Percentiles rank a stretch among this genome's conserved stretches.
Conservation (phyloP, 768 basidiomycete species). For the Asterophora lycoperdoides region DNA sequence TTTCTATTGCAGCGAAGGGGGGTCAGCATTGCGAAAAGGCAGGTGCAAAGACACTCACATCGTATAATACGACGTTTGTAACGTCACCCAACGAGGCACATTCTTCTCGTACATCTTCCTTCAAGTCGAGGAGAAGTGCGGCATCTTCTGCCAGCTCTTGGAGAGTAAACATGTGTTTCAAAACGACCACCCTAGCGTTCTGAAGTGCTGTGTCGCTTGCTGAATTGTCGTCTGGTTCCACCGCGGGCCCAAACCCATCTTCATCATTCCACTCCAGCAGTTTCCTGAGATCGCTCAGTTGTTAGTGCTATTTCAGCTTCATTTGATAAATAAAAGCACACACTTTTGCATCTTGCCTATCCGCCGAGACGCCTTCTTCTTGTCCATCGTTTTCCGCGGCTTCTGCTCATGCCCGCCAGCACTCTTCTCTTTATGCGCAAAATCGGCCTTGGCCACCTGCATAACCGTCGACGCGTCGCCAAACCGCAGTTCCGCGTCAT, state of each 20-base stretch:
- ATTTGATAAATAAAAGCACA: conserved; percentile 12
- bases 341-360: conserved; percentile 89
- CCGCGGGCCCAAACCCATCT: conserved; percentile 80
- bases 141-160: conserved; percentile 83
- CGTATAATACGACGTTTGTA: conserved; percentile 92
- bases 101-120: conserved; percentile 95
- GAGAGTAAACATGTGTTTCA: conserved; percentile 93
- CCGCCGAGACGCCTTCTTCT: conserved; percentile 69
- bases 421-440: conserved; percentile 59
- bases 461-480: conserved; percentile 74
- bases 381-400: conserved; percentile 64
- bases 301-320: background rate
- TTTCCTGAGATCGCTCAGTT: conserved; percentile 52
- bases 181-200: conserved; percentile 78
- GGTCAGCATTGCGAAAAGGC: background rate
- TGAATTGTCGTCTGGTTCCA: conserved; percentile 49
- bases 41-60: conserved; percentile 52
- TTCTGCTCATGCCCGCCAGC: conserved; percentile 39
- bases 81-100: conserved; percentile 89
- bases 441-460: conserved; percentile 73
- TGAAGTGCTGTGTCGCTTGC: conserved; percentile 37
- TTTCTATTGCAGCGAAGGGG: conserved; percentile 46
- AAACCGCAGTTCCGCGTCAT: conserved; percentile 86
- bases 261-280: conserved; percentile 92
- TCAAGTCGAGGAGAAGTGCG: conserved; percentile 82